Evolutionary conservation across 495 filamentous ascomycete genomes (phyloP), one percentile per base, ranked within the genome.

Genomic region (Pseudotulostoma volvatum): DNA sequence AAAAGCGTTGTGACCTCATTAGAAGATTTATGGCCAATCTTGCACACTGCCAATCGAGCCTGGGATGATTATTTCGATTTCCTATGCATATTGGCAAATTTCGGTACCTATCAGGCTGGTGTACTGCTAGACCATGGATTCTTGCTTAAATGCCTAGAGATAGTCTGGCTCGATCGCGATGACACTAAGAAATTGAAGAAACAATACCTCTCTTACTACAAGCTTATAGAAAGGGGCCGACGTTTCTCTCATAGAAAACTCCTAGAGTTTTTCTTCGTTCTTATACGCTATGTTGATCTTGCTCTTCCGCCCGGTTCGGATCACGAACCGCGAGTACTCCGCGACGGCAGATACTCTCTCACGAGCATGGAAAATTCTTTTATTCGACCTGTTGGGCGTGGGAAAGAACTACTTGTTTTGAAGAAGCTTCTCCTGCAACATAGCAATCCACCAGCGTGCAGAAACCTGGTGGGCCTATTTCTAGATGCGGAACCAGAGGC

Each of bases 61-160:
- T 93, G 84, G 84, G 71, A 75, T 31, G 84, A 93, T 48, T 86
- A 81, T 33, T 90, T 90, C 46, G 74, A 72, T 18, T 66, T 82
- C 21, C 60, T 87, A 43, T 47, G 66, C 18, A 56, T 64, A 11
- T 72, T 87, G 44, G 71, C 71, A 16, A 63, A 56, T 19, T 50
- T 77, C 34, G 77, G 78, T 1, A 48, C 54, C 4, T 45, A 61
- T 9, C 73, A 83, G 51, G 55, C 66, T 7, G 55, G 57, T 3
- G 44, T 65, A 3, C 56, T 84, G 19, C 61, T 85, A 16, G 60
- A 67, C 19, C 60, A 54, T 32, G 66, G 64, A 1, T 74, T 74
- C 43, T 54, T 85, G 13, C 52, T 53, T 30, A 68, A 60, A 33
- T 70, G 74, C 36, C 39, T 85, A 19, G 65, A 74, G 46, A 68